phyloP scores from a whole-genome alignment of 331 rosid genomes.

The Rhamnella rubrinervis region DNA sequence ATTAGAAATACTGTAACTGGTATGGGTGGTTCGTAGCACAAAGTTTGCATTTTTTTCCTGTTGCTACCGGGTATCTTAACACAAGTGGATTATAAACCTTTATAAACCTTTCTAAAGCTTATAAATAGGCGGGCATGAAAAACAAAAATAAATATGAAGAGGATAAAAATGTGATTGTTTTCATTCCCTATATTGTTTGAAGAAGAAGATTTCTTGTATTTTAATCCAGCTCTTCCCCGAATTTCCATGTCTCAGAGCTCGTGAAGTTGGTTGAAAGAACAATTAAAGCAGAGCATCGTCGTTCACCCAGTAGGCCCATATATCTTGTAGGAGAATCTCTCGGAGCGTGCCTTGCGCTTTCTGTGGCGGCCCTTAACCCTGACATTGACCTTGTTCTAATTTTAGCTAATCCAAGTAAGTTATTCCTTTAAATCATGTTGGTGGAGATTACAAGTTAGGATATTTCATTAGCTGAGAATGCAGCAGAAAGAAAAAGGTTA shows the following conservation, averaged over 20 bases:
- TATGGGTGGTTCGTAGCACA: slow-evolving; percentile 1
- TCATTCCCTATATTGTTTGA: background rate
- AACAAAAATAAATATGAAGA: no score
- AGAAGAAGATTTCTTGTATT: background rate
- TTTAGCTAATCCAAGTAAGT: slow-evolving; percentile 79
- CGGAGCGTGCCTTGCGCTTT: slow-evolving; percentile 85
- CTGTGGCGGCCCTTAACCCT: slow-evolving; percentile 77
- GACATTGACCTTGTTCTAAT: slow-evolving; percentile 76
- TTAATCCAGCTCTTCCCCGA: background rate
- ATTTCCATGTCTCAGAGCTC: slow-evolving; percentile 52
- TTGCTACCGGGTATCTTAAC: no score
- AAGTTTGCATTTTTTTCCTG: background rate
- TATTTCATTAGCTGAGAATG: background rate
- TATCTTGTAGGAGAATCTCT: slow-evolving; percentile 85
- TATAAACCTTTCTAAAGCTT: no score
- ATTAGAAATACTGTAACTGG: background rate
- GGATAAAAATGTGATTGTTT: no score
- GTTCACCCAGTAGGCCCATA: slow-evolving; percentile 68
- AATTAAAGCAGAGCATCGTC: slow-evolving; percentile 48
- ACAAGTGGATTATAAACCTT: no score
- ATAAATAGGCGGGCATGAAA: no score
- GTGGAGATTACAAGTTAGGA: background rate
- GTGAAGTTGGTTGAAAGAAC: slow-evolving; percentile 72
- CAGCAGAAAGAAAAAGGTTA: background rate
- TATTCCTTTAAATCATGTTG: background rate